phyloP scores from a whole-genome alignment of 2,329 filamentous ascomycete species.

The Lachnellula occidentalis region DNA sequence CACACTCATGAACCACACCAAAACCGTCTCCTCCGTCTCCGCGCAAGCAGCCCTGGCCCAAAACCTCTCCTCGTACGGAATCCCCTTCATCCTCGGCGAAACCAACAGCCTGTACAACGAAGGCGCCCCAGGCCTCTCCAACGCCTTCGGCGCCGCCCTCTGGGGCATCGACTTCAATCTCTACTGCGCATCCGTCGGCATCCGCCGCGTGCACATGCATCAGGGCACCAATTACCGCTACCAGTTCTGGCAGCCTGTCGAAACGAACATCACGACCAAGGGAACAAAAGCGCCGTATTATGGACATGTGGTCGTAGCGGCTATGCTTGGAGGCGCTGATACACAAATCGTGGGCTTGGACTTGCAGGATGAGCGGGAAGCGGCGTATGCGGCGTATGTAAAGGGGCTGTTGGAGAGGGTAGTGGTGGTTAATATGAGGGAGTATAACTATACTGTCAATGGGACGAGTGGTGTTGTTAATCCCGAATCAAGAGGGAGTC shows the following conservation, averaged over 20 bases:
- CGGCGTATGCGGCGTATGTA: slow-evolving; percentile 53
- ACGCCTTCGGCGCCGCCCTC: slow-evolving; percentile 60
- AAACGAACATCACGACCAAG: slow-evolving; percentile 41
- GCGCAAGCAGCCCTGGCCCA: slow-evolving; percentile 30
- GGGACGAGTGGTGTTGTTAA: slow-evolving; percentile 30
- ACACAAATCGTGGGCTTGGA: slow-evolving; percentile 45
- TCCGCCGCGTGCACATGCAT: slow-evolving; percentile 58
- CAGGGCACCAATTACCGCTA: slow-evolving; percentile 60
- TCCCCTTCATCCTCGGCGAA: slow-evolving; percentile 34
- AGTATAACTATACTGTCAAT: slow-evolving; percentile 53
- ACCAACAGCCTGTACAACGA: slow-evolving; percentile 59
- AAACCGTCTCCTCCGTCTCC: slow-evolving; percentile 43
- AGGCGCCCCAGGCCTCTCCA: slow-evolving; percentile 55
- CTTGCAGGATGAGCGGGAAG: slow-evolving; percentile 34
- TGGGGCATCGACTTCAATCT: slow-evolving; percentile 61
- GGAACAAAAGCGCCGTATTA: slow-evolving; percentile 63
- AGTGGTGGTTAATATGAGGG: slow-evolving; percentile 51
- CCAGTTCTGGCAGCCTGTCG: slow-evolving; percentile 53
- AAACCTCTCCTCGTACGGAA: slow-evolving; percentile 32
- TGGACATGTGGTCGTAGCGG: slow-evolving; percentile 53
- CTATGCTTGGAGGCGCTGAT: slow-evolving; percentile 41
- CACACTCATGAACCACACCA: slow-evolving; percentile 59
- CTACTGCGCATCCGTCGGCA: slow-evolving; percentile 48
- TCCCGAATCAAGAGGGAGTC: slow-evolving; percentile 29
- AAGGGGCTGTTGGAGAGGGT: slow-evolving; percentile 40